These are phyloP conservation scores for Populus davidiana DNA, from an alignment of 345 rosid genomes.

Conservation along the genomic window DNA sequence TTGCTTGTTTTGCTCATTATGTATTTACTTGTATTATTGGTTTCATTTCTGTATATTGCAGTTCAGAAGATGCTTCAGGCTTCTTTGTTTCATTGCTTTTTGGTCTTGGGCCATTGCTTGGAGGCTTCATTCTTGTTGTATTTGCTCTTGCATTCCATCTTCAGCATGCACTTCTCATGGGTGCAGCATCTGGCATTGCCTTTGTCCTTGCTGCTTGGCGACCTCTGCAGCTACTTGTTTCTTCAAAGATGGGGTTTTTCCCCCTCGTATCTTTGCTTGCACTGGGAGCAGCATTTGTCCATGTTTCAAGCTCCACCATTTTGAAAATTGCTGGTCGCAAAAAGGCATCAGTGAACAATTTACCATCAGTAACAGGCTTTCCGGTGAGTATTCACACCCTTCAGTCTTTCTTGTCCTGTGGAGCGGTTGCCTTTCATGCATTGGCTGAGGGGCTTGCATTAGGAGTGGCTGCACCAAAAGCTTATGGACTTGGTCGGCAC, in stretches of 20 bases:
- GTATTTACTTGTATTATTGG: constrained; percentile 4
- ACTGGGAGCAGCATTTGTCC: constrained; percentile 59
- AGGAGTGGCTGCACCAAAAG: constrained; percentile 98
- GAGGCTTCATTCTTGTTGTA: constrained; percentile 73
- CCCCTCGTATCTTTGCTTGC: constrained; percentile 54
- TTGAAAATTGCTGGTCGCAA: constrained; percentile 53
- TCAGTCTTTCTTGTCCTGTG: constrained; percentile 83
- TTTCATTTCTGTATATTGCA: constrained; percentile 38
- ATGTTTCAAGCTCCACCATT: constrained; percentile 51
- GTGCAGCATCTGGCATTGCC: constrained; percentile 91
- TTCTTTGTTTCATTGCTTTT: constrained; percentile 93
- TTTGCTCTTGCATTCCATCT: constrained; percentile 71
- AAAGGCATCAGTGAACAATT: constrained; percentile 46
- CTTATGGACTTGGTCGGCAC: constrained; percentile 89
- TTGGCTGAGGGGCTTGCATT: constrained; percentile 96
- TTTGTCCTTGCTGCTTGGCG: constrained; percentile 90
- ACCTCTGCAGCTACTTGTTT: constrained; percentile 71
- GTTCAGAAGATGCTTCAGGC: constrained; percentile 96
- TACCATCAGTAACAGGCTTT: constrained; percentile 50
- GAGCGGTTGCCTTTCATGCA: constrained; percentile 87
- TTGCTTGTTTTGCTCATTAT: background rate
- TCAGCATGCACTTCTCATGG: constrained; percentile 92
- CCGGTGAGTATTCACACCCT: constrained; percentile 74
- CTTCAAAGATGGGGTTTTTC: constrained; percentile 74
- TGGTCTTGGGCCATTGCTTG: constrained; percentile 93